Conservation (phyloP, 2,329 filamentous ascomycete species). For the Phyllosticta paracitricarpa region DNA sequence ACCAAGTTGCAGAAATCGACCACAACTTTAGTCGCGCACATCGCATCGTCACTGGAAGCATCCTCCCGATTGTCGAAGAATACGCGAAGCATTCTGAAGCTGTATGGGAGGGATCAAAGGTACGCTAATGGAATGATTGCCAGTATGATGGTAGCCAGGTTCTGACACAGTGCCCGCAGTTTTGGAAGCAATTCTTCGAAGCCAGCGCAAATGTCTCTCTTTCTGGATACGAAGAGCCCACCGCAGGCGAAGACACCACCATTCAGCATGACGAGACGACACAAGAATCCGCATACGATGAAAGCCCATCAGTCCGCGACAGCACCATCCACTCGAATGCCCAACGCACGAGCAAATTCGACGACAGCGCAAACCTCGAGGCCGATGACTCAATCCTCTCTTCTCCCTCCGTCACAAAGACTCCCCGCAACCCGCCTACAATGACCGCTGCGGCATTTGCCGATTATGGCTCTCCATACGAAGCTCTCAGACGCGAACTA, state of each 20-base stretch:
- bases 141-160: neutral
- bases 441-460: slow-evolving; percentile 33
- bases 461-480: slow-evolving; percentile 66
- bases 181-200: slow-evolving; percentile 99
- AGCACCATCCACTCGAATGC: slow-evolving; percentile 29
- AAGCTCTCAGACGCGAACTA: slow-evolving; percentile 60
- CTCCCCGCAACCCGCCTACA: slow-evolving; percentile 38
- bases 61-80: slow-evolving; percentile 85
- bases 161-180: slow-evolving; percentile 41
- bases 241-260: slow-evolving; percentile 45
- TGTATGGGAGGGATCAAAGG: slow-evolving; percentile 93
- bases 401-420: slow-evolving; percentile 43
- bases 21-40: slow-evolving; percentile 97
- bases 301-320: slow-evolving; percentile 27
- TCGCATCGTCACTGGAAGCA: slow-evolving; percentile 87
- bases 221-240: slow-evolving; percentile 82
- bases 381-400: slow-evolving; percentile 55
- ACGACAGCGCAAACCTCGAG: slow-evolving; percentile 26
- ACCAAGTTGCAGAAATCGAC: slow-evolving; percentile 67
- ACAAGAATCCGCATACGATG: slow-evolving; percentile 26
- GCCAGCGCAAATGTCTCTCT: slow-evolving; percentile 94
- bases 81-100: slow-evolving; percentile 89
- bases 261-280: slow-evolving; percentile 29
- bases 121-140: slow-evolving; percentile 33
- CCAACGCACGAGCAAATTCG: slow-evolving; percentile 24